phyloP scores from a whole-genome alignment of 768 basidiomycete species.

The Dentipellis fragilis region DNA sequence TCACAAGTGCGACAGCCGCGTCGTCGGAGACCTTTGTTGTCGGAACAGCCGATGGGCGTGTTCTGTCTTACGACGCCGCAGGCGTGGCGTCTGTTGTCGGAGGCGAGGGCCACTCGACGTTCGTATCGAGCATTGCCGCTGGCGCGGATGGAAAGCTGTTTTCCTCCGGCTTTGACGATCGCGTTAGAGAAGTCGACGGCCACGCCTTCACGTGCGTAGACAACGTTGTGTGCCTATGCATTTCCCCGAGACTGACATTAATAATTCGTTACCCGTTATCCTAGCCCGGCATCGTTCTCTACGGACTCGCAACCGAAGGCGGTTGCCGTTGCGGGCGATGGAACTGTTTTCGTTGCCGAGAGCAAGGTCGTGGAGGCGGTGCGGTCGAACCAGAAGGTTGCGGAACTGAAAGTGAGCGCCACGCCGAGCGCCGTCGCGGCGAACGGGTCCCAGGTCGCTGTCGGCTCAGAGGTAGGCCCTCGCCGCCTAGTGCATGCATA shows the following conservation, averaged over 20 bases:
- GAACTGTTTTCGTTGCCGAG: constrained; percentile 58
- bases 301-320: constrained; percentile 59
- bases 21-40: constrained; percentile 59
- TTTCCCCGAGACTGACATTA: too few species aligned
- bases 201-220: constrained; percentile 41
- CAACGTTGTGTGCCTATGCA: neutral
- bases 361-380: constrained; percentile 53
- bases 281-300: constrained; percentile 40
- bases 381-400: constrained; percentile 58
- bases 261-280: neutral
- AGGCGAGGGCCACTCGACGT: constrained; percentile 63
- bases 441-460: constrained; percentile 41
- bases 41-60: constrained; percentile 73
- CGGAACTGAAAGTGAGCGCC: constrained; percentile 42
- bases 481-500: too few species aligned
- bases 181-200: constrained; percentile 52
- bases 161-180: constrained; percentile 77
- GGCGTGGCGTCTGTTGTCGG: constrained; percentile 36
- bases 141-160: constrained; percentile 42
- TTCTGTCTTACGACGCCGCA: constrained; percentile 48
- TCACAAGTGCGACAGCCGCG: constrained; percentile 50
- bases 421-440: constrained; percentile 50
- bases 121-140: constrained; percentile 53
- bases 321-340: constrained; percentile 47
- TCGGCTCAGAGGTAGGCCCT: constrained; percentile 62